Evolutionary conservation across 257 asterid genomes (phyloP).

Genomic region (Capsicum rhomboideum): DNA sequence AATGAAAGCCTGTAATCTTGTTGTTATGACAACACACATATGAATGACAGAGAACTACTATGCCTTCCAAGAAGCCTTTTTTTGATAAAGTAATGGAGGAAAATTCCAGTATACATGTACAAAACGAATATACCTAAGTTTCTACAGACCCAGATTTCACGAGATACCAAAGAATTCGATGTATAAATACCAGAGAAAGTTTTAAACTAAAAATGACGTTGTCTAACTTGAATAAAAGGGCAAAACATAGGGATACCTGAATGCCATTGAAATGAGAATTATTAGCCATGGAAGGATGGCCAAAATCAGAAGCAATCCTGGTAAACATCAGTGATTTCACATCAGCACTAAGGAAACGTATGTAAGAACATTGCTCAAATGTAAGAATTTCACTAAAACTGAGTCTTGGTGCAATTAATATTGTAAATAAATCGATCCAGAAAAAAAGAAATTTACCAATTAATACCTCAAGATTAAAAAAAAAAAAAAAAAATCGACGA

Average conservation of each 20-base stretch:
- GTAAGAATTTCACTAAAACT: background rate
- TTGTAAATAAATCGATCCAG: background rate
- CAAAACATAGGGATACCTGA: constrained; percentile 22
- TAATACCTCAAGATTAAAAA: background rate
- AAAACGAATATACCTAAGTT: background rate
- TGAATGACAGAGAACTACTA: background rate
- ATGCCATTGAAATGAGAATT: constrained; percentile 28
- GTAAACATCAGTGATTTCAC: background rate
- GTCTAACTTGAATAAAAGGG: background rate
- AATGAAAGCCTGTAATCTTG: background rate
- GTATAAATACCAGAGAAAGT: background rate
- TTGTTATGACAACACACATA: background rate
- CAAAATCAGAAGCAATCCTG: background rate
- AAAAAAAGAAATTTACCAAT: background rate
- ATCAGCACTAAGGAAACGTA: background rate
- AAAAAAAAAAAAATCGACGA: background rate
- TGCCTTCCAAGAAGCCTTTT: background rate
- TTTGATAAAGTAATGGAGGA: background rate
- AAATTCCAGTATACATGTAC: background rate
- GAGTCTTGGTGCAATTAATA: background rate
- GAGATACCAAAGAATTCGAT: background rate
- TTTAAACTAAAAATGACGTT: background rate
- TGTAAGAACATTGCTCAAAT: background rate
- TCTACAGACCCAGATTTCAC: background rate
- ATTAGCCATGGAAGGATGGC: constrained; percentile 18